Evolutionary conservation across 306 rosid genomes (phyloP), one percentile per base, ranked within the genome.

Genomic region (Begonia peltatifolia): DNA sequence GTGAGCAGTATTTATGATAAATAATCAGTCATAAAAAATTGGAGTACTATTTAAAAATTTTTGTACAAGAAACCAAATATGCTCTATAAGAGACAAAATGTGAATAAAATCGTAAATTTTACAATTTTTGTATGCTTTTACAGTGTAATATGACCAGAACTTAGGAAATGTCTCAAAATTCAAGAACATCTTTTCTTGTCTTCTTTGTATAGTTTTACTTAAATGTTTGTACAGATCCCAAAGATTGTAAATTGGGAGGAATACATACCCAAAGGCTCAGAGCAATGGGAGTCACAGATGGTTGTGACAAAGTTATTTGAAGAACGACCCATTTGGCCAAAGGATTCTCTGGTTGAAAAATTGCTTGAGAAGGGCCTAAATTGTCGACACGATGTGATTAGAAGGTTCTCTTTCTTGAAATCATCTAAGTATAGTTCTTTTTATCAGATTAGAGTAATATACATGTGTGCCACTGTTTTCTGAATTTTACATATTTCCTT

Each of bases 241-340:
- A 83, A 83, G 76, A 83, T 68, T 62, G 87, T 82, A 64, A 83
- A 80, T 64, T 90, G 95, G 97, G 94, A 86, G 76, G 83, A 73
- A 50, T 78, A 83, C 66, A 60, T 83, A 67, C 73, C 84, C 52
- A 74, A 67, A 59, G 92, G 77, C 50, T 85, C 94, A 60, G 80
- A 71, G 41, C 94, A 80, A 44, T 83, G 95, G 97, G 81, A 74
- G 47, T 75, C 72, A 67, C 95, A 90, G 69, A 75, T 73, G 87
- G 74, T 74, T 23, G 69, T 90, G 11, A 74, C 92, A 47, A 71
- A 65, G 57, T 63, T 90, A 61, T 90, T 90, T 71, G 97, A 90
- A 46, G 87, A 90, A 79, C 69, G 76, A 42, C 95, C 95, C 55
- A 73, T 83, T 65, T 85, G 95, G 97, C 76, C 76, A 30, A 90